Percentiles rank a stretch among this genome's conserved stretches.
Conservation (phyloP, 805 yeast species). For the Maudiozyma serrabonitensis region DNA sequence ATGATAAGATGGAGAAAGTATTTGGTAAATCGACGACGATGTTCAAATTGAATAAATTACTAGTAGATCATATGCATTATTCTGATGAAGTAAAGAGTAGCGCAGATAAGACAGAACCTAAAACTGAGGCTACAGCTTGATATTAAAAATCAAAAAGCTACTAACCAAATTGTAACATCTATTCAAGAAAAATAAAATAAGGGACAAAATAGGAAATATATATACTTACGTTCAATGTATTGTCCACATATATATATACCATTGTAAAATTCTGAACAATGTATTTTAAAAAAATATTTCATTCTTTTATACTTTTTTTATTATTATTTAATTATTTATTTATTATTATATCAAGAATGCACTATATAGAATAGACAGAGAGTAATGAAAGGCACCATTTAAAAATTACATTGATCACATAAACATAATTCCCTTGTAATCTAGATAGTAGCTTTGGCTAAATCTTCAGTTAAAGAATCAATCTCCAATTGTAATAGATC, state of each 20-base stretch:
- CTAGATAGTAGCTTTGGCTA: slow-evolving; percentile 44
- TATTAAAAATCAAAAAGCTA: too few relatives aligned
- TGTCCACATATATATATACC: too few relatives aligned
- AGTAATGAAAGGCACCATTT: too few relatives aligned
- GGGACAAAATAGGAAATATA: too few relatives aligned
- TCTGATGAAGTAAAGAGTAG: slow-evolving; percentile 16
- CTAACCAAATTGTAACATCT: too few relatives aligned
- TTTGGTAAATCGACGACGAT: slow-evolving; percentile 54
- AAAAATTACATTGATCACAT: too few relatives aligned
- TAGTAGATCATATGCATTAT: slow-evolving; percentile 42
- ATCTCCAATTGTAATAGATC: slow-evolving; percentile 33
- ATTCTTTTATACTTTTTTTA: too few relatives aligned
- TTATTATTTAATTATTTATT: too few relatives aligned
- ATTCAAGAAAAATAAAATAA: too few relatives aligned
- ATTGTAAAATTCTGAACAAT: too few relatives aligned
- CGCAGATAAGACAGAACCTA: not conserved
- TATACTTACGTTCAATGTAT: too few relatives aligned
- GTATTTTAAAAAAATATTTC: too few relatives aligned
- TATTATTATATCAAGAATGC: not conserved
- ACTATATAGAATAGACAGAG: not conserved
- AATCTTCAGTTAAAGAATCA: slow-evolving; percentile 43
- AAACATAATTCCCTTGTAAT: not conserved
- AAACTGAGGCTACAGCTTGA: not conserved
- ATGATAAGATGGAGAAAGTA: slow-evolving; percentile 42
- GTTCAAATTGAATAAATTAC: slow-evolving; percentile 48